These are phyloP conservation scores for Cladophialophora exuberans DNA, from an alignment of 2,329 filamentous ascomycete species.

Conservation along the genomic window DNA sequence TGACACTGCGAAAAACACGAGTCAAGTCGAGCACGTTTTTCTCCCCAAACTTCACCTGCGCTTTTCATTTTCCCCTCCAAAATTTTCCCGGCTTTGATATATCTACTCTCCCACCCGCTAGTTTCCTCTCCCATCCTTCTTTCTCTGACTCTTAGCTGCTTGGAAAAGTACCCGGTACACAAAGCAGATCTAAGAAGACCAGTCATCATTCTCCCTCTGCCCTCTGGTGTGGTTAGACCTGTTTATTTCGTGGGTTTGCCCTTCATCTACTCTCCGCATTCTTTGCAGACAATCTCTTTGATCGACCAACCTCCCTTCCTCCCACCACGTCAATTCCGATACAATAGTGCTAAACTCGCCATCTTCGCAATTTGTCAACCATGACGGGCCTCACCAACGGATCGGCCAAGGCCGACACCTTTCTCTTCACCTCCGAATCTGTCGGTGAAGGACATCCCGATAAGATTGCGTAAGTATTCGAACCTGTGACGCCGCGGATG, in stretches of 20 bases:
- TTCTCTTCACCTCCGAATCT: conserved; percentile 89
- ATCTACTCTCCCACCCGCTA: conserved; percentile 1
- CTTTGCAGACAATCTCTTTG: conserved; percentile 42
- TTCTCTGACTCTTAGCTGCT: neutral
- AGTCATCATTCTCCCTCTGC: neutral
- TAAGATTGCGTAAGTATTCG: conserved; percentile 80
- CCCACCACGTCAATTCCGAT: conserved; percentile 4
- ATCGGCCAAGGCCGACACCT: conserved; percentile 63
- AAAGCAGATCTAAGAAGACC: too few relatives aligned
- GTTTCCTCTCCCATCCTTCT: neutral
- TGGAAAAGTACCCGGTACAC: too few relatives aligned
- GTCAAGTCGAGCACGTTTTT: conserved; percentile 4
- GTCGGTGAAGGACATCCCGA: conserved; percentile 91
- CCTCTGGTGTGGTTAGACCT: neutral
- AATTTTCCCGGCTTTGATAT: conserved; percentile 1
- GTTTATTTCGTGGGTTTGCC: neutral
- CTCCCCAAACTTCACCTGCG: neutral
- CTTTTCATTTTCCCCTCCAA: conserved; percentile 15
- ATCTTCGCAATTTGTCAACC: conserved; percentile 1
- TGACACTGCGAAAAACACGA: too few relatives aligned
- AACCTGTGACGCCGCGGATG: conserved; percentile 11
- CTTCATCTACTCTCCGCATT: conserved; percentile 8
- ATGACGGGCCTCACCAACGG: conserved; percentile 31
- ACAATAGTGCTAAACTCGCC: too few relatives aligned
- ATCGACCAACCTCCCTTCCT: neutral